Percentiles rank a stretch among this genome's conserved stretches.
phyloP scores from a whole-genome alignment of 768 basidiomycete genomes.

The Pulveroboletus sp. region DNA sequence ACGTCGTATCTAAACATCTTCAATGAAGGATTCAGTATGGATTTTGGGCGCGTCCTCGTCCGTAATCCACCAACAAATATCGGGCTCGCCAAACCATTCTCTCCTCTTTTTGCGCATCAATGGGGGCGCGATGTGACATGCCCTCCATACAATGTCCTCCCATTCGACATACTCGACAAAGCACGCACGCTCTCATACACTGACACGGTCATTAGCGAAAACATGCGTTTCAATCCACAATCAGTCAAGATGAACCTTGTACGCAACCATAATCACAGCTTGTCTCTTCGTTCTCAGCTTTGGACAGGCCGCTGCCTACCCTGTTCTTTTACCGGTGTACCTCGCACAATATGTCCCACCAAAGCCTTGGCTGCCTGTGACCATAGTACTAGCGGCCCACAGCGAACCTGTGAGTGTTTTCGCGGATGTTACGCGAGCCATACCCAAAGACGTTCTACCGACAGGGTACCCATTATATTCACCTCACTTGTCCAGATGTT shows the following conservation, averaged over 20 bases:
- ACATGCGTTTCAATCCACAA: conserved; percentile 41
- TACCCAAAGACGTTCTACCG: neutral
- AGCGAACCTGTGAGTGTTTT: conserved; percentile 19
- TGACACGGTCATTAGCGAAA: conserved; percentile 36
- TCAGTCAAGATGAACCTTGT: conserved; percentile 48
- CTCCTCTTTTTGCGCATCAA: conserved; percentile 44
- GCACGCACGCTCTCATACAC: conserved; percentile 33
- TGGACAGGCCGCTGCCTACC: conserved; percentile 54
- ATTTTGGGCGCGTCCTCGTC: conserved; percentile 44
- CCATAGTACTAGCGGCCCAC: conserved; percentile 29
- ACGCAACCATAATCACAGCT: conserved; percentile 13
- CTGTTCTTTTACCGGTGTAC: conserved; percentile 64
- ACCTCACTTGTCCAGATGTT: conserved; percentile 20
- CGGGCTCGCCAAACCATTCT: conserved; percentile 43
- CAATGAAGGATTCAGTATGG: conserved; percentile 18
- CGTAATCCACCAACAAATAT: conserved; percentile 25
- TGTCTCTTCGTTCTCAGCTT: conserved; percentile 6
- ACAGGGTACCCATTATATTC: conserved; percentile 28
- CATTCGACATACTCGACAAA: conserved; percentile 46
- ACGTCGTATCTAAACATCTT: neutral
- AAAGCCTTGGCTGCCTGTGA: conserved; percentile 27
- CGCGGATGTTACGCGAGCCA: neutral
- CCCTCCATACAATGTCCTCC: conserved; percentile 54
- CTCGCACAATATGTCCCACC: conserved; percentile 46
- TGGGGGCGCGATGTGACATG: conserved; percentile 50